Evolutionary conservation across 805 yeast genomes (phyloP).

Genomic region (Metschnikowia gruessii): DNA sequence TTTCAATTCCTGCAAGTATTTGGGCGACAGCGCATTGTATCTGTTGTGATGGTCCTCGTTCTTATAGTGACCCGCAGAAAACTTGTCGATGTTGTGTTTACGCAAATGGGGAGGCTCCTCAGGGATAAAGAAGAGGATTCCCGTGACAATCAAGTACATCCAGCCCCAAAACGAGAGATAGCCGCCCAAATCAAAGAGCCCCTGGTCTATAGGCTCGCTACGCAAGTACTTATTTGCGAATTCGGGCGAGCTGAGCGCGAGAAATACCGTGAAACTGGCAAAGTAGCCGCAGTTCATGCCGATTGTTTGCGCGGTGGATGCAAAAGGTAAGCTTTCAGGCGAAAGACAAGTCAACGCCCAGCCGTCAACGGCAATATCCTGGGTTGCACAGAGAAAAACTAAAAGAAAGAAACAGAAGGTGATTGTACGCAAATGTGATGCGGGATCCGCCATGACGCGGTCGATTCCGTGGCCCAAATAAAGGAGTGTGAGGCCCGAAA

Average conservation of each 20-base stretch:
- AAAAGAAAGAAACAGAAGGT: conserved; percentile 72
- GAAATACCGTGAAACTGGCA: conserved; percentile 82
- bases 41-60: conserved; percentile 28
- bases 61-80: conserved; percentile 28
- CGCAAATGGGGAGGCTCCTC: conserved; percentile 65
- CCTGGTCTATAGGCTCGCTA: conserved; percentile 53
- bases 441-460: conserved; percentile 48
- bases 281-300: conserved; percentile 95
- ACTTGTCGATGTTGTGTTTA: conserved; percentile 28
- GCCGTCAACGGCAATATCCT: conserved; percentile 98
- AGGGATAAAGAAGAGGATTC: conserved; percentile 55
- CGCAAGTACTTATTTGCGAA: conserved; percentile 87
- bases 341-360: conserved; percentile 94
- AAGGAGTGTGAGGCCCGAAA: conserved; percentile 69
- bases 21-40: conserved; percentile 2
- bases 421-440: conserved; percentile 48
- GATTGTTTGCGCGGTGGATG: conserved; percentile 95
- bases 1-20: conserved; percentile 29
- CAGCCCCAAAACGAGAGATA: conserved; percentile 80
- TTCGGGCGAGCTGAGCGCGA: conserved; percentile 88
- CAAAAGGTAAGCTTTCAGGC: conserved; percentile 76
- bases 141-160: conserved; percentile 64
- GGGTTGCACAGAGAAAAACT: conserved; percentile 91
- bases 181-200: conserved; percentile 67
- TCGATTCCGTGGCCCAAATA: conserved; percentile 59